These are phyloP conservation scores for Erythrobasidium yunnanense DNA, from an alignment of 768 basidiomycete genomes.

Conservation along the genomic window DNA sequence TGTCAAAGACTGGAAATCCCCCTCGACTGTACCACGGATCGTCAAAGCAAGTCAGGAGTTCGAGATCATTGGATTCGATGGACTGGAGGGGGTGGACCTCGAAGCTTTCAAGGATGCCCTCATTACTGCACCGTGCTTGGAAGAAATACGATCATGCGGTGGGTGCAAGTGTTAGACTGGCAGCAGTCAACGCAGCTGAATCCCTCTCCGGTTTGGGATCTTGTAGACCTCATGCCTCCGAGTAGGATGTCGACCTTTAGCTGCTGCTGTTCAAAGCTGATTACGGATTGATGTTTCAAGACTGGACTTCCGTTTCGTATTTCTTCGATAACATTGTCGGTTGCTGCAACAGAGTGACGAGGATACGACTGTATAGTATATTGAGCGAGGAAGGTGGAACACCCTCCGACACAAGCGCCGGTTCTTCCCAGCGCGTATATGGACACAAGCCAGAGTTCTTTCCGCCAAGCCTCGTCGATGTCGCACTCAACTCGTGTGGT, in stretches of 20 bases:
- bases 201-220: no score
- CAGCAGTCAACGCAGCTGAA: no score
- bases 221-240: no score
- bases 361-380: not conserved
- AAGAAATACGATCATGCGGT: not conserved
- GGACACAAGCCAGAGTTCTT: not conserved
- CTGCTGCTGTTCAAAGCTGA: not conserved
- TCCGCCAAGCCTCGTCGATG: not conserved
- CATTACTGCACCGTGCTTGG: not conserved
- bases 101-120: not conserved
- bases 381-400: not conserved
- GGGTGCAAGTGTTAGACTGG: not conserved
- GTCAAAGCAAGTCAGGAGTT: not conserved
- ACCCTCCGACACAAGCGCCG: no score
- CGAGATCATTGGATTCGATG: constrained; percentile 10
- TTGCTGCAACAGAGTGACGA: not conserved
- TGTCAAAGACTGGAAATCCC: not conserved
- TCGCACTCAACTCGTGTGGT: not conserved
- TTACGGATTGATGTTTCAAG: not conserved
- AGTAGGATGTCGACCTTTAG: no score
- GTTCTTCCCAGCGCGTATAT: no score
- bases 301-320: not conserved
- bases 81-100: constrained; percentile 4
- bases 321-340: not conserved
- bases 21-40: not conserved